phyloP scores from a whole-genome alignment of 441 rosid genomes.

The Cnidoscolus chayamansa region DNA sequence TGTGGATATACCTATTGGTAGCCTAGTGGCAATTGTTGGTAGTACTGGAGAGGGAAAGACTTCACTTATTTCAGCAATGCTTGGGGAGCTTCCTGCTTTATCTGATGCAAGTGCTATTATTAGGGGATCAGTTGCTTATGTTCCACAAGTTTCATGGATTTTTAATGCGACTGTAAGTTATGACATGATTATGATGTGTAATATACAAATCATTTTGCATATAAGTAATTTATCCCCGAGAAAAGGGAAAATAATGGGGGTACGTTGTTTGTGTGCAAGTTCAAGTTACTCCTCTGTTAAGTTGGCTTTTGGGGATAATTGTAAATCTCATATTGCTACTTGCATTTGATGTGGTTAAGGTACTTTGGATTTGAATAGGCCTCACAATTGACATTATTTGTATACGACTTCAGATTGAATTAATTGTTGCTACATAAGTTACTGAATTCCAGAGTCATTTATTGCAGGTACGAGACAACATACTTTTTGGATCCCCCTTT shows the following conservation, averaged over 20 bases:
- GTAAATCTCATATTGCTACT: not conserved
- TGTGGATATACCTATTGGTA: slow-evolving; percentile 78
- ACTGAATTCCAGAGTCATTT: slow-evolving; percentile 14
- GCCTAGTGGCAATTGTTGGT: slow-evolving; percentile 94
- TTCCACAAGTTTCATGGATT: slow-evolving; percentile 99
- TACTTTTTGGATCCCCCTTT: slow-evolving; percentile 73
- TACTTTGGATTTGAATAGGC: slow-evolving; percentile 11
- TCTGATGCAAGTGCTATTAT: slow-evolving; percentile 56
- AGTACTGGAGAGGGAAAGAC: slow-evolving; percentile 98
- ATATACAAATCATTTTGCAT: slow-evolving; percentile 14
- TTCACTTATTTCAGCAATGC: slow-evolving; percentile 94
- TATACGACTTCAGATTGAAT: slow-evolving; percentile 9
- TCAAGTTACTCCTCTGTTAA: not conserved
- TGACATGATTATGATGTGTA: slow-evolving; percentile 23
- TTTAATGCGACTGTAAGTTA: slow-evolving; percentile 88
- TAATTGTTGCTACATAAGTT: slow-evolving; percentile 12
- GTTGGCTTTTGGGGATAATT: not conserved
- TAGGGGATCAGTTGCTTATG: slow-evolving; percentile 89
- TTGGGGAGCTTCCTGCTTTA: slow-evolving; percentile 80
- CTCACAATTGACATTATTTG: slow-evolving; percentile 10
- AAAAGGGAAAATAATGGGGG: not conserved
- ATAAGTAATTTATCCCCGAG: not conserved
- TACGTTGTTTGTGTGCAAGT: not conserved
- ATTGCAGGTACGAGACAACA: slow-evolving; percentile 81
- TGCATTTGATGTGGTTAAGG: slow-evolving; percentile 12